Percentiles rank a stretch among this genome's conserved stretches.
Evolutionary conservation across 139 green algal species (phyloP).

Genomic region (Picochlorum sp.): DNA sequence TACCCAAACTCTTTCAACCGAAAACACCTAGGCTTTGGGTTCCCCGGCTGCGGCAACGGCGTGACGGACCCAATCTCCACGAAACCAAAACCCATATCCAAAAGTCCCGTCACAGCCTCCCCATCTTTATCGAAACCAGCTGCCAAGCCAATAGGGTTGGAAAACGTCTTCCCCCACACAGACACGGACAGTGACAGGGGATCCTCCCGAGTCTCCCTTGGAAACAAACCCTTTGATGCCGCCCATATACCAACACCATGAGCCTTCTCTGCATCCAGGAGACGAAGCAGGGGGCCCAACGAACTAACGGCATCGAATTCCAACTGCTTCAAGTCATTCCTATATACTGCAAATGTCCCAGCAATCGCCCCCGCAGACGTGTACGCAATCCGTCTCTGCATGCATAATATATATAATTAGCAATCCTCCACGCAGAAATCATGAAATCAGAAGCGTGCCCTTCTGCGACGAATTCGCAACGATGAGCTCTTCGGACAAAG

Average conservation of each 20-base stretch:
- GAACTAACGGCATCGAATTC: conserved; percentile 31
- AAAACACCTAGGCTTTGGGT: conserved; percentile 85
- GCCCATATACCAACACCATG: conserved; percentile 67
- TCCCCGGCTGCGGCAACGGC: conserved; percentile 86
- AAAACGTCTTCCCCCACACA: conserved; percentile 67
- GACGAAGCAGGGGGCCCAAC: conserved; percentile 44
- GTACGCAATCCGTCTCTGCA: conserved; percentile 28
- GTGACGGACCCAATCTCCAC: conserved; percentile 90
- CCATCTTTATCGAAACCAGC: conserved; percentile 98
- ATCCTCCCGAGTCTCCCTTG: conserved; percentile 56
- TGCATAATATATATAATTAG: background rate
- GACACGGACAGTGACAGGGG: conserved; percentile 44
- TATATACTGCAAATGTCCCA: conserved; percentile 21
- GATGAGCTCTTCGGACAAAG: background rate
- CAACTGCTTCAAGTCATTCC: conserved; percentile 37
- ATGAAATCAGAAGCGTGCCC: background rate
- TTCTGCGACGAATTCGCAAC: conserved; percentile 1
- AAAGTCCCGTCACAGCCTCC: conserved; percentile 62
- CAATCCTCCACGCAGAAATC: background rate
- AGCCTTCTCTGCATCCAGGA: conserved; percentile 69
- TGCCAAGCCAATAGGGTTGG: conserved; percentile 90
- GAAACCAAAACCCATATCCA: conserved; percentile 90
- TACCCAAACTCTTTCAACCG: conserved; percentile 57
- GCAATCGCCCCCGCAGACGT: conserved; percentile 8
- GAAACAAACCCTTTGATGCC: conserved; percentile 53